Percentiles rank a stretch among this genome's conserved stretches.
phyloP scores from a whole-genome alignment of 2,329 filamentous ascomycete species.

The Knoxdaviesia proteae region DNA sequence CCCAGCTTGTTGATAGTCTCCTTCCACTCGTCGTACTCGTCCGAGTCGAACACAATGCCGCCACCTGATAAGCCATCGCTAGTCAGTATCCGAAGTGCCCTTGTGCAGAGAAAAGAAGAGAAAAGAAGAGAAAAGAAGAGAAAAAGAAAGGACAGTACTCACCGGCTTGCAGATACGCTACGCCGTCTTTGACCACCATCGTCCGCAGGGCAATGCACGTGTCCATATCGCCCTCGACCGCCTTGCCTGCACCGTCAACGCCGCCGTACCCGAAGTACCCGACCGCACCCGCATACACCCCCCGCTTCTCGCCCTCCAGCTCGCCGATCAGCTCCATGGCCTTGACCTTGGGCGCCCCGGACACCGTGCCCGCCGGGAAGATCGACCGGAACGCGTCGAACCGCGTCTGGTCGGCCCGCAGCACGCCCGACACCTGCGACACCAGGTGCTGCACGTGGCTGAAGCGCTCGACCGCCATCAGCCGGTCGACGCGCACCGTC shows the following conservation, averaged over 20 bases:
- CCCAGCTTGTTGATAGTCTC: constrained; percentile 88
- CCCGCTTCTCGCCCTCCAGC: constrained; percentile 80
- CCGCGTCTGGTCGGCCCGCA: constrained; percentile 63
- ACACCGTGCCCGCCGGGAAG: constrained; percentile 91
- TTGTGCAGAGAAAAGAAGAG: not conserved
- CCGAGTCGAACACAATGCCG: constrained; percentile 87
- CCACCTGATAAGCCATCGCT: constrained; percentile 28
- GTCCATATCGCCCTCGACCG: constrained; percentile 74
- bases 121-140: not conserved
- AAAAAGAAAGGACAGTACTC: constrained; percentile 9
- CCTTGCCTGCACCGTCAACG: constrained; percentile 39
- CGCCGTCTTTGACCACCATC: constrained; percentile 81
- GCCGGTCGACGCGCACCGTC: constrained; percentile 72
- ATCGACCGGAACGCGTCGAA: constrained; percentile 95
- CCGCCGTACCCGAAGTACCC: constrained; percentile 86
- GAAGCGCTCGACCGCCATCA: constrained; percentile 91
- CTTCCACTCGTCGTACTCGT: constrained; percentile 82
- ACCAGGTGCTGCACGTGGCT: constrained; percentile 95
- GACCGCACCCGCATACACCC: constrained; percentile 86
- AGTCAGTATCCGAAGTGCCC: not conserved
- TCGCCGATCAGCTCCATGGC: constrained; percentile 97
- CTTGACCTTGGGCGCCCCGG: constrained; percentile 82
- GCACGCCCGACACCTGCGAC: constrained; percentile 81
- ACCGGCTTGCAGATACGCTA: constrained; percentile 77
- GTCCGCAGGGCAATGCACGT: constrained; percentile 66